A percentile compares a stretch with the other conserved stretches of the same genome.
These are phyloP conservation scores for Scedosporium dehoogii DNA, from an alignment of 2,329 filamentous ascomycete species.

Conservation along the genomic window DNA sequence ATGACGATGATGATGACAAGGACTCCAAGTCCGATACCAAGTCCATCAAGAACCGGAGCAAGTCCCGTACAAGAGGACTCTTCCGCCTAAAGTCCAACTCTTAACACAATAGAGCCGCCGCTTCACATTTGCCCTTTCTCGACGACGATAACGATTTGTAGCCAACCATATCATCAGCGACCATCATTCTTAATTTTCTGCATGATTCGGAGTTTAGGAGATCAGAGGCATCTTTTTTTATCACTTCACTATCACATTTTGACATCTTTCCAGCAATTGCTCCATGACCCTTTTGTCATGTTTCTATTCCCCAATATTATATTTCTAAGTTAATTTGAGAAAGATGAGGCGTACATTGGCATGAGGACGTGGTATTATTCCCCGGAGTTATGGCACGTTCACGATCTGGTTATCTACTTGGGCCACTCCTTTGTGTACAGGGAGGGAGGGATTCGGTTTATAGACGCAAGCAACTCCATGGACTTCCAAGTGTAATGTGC, in stretches of 20 bases:
- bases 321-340: neutral
- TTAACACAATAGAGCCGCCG: conserved; percentile 11
- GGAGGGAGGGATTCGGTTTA: neutral
- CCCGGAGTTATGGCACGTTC: neutral
- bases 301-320: neutral
- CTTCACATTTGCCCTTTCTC: neutral
- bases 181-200: conserved; percentile 1
- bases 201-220: conserved; percentile 1
- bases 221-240: neutral
- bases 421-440: neutral
- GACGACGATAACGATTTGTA: conserved; percentile 14
- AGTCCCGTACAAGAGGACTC: conserved; percentile 64
- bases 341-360: neutral
- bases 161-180: conserved; percentile 8
- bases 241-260: neutral
- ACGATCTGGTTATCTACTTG: neutral
- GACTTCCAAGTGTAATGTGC: too few species aligned
- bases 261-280: neutral
- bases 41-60: conserved; percentile 63
- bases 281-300: neutral
- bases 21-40: conserved; percentile 40
- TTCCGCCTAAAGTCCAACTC: conserved; percentile 42
- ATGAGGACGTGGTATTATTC: neutral
- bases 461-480: neutral
- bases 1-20: conserved; percentile 53